Percentiles rank a stretch among this genome's conserved stretches.
Conservation (phyloP, 2,329 filamentous ascomycete species). For the Diaporthe longicolla region DNA sequence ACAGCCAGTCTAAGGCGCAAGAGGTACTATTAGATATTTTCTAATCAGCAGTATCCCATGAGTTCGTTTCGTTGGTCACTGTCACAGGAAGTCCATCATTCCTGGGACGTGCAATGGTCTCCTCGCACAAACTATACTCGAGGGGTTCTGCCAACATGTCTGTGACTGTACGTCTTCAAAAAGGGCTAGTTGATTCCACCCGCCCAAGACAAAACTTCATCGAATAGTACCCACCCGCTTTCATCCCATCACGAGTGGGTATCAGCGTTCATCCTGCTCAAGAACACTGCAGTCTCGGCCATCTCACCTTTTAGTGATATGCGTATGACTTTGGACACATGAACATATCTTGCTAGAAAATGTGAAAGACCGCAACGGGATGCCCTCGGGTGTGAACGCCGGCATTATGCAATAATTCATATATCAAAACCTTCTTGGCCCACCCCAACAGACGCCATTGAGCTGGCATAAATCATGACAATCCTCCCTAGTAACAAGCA, state of each 20-base stretch:
- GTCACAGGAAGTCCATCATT: no score
- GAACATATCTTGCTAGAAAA: not conserved
- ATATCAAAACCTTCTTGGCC: conserved; percentile 1
- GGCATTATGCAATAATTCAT: conserved; percentile 29
- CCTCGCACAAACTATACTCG: no score
- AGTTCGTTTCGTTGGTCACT: no score
- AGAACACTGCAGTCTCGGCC: conserved; percentile 2
- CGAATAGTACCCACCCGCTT: not conserved
- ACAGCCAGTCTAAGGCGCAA: not conserved
- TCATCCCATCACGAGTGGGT: conserved; percentile 24
- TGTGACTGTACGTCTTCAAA: not conserved
- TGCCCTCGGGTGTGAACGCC: conserved; percentile 6
- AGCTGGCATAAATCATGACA: not conserved
- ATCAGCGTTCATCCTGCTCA: conserved; percentile 22
- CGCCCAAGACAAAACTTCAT: not conserved
- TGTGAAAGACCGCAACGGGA: not conserved
- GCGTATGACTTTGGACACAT: not conserved
- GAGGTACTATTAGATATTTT: not conserved
- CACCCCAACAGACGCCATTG: not conserved
- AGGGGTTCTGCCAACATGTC: not conserved
- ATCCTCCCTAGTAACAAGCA: not conserved
- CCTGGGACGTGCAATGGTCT: not conserved
- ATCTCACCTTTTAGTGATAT: conserved; percentile 1
- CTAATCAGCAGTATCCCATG: not conserved
- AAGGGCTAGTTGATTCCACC: not conserved